Conservation (phyloP, 495 filamentous ascomycete species). For the Penicillium tannophilum region DNA sequence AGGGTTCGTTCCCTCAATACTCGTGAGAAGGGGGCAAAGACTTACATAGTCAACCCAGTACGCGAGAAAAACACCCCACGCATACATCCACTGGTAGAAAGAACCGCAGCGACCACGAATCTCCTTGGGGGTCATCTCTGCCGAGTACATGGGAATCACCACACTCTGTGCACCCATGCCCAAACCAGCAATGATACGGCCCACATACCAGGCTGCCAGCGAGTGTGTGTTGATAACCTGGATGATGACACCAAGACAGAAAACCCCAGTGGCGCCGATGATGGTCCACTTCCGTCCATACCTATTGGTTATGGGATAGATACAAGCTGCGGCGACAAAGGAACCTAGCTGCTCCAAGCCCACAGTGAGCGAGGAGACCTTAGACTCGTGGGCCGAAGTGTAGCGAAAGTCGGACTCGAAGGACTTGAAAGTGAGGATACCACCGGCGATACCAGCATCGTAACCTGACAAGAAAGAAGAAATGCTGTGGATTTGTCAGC, state of each 20-base stretch:
- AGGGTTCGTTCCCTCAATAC: neutral
- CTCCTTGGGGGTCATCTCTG: slow-evolving; percentile 59
- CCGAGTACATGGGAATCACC: slow-evolving; percentile 58
- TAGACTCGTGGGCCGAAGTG: slow-evolving; percentile 26
- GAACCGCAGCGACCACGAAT: slow-evolving; percentile 55
- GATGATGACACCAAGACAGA: slow-evolving; percentile 48
- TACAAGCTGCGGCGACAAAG: slow-evolving; percentile 43
- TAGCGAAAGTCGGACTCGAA: slow-evolving; percentile 40
- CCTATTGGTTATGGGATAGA: slow-evolving; percentile 49
- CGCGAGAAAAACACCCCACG: slow-evolving; percentile 52
- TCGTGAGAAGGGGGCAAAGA: slow-evolving; percentile 4
- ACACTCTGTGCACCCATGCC: slow-evolving; percentile 59
- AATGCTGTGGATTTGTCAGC: slow-evolving; percentile 10
- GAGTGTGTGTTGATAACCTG: slow-evolving; percentile 48
- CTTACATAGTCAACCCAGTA: slow-evolving; percentile 56
- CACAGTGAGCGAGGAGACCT: slow-evolving; percentile 46
- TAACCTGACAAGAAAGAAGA: slow-evolving; percentile 42
- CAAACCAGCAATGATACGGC: slow-evolving; percentile 56
- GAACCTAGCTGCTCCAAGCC: slow-evolving; percentile 49
- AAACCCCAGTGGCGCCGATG: slow-evolving; percentile 45
- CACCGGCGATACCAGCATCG: slow-evolving; percentile 40
- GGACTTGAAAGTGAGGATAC: slow-evolving; percentile 38
- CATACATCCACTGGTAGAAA: slow-evolving; percentile 56
- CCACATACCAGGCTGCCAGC: slow-evolving; percentile 45
- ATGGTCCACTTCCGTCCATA: slow-evolving; percentile 49